These are phyloP conservation scores for Fusarium duplospermum DNA, from an alignment of 2,329 filamentous ascomycete species.

Conservation along the genomic window DNA sequence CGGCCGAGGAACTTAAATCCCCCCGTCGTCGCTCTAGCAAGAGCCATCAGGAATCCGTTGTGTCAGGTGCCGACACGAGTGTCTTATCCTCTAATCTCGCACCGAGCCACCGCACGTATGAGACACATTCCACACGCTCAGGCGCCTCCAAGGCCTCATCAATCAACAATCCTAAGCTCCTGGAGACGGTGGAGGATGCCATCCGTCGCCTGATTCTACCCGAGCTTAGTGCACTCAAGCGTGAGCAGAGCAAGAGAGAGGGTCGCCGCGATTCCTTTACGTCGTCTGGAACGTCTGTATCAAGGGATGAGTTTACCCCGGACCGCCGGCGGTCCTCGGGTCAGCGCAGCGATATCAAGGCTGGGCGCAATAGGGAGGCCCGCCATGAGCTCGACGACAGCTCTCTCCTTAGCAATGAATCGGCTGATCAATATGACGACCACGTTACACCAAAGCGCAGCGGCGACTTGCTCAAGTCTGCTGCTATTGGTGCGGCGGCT, in stretches of 20 bases:
- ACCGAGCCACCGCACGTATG: constrained; percentile 66
- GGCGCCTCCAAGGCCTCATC: constrained; percentile 75
- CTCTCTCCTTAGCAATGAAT: constrained; percentile 61
- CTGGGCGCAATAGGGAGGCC: constrained; percentile 64
- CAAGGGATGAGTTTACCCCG: constrained; percentile 67
- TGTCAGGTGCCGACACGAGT: constrained; percentile 67
- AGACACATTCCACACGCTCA: constrained; percentile 65
- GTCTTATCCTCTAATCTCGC: constrained; percentile 65
- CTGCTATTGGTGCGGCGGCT: constrained; percentile 59
- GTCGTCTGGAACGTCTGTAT: constrained; percentile 66
- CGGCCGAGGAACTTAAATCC: constrained; percentile 59
- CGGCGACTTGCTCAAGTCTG: constrained; percentile 57
- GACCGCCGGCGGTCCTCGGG: constrained; percentile 72
- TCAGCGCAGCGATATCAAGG: constrained; percentile 61
- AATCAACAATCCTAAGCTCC: constrained; percentile 90
- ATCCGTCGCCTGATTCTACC: constrained; percentile 91
- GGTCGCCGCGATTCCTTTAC: constrained; percentile 74
- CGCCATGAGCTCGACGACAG: constrained; percentile 65
- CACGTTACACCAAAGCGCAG: constrained; percentile 59
- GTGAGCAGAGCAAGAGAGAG: constrained; percentile 84
- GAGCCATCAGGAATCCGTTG: constrained; percentile 62
- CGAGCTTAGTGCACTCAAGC: constrained; percentile 90
- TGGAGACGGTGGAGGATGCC: constrained; percentile 93
- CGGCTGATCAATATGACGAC: constrained; percentile 54
- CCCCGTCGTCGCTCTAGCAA: constrained; percentile 64